Evolutionary conservation across 2,329 filamentous ascomycete genomes (phyloP).

Genomic region (Seiridium unicorne): DNA sequence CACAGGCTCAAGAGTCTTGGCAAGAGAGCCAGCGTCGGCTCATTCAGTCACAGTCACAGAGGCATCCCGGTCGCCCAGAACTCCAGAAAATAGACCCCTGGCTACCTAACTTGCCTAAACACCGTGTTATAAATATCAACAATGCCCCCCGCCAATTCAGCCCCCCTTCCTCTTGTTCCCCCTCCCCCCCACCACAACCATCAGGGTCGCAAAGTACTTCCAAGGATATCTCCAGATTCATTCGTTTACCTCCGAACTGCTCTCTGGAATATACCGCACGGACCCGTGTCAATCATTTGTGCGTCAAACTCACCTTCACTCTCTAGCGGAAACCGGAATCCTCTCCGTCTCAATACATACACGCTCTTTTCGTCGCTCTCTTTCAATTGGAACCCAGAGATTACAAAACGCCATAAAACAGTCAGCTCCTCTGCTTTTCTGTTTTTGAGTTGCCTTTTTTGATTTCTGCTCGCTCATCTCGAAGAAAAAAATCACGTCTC

Average conservation of each 20-base stretch:
- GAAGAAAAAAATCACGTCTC: conserved; percentile 22
- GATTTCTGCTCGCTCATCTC: conserved; percentile 24
- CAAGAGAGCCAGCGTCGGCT: background rate
- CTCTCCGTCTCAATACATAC: conserved; percentile 16
- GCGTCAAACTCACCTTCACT: conserved; percentile 32
- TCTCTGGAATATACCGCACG: conserved; percentile 42
- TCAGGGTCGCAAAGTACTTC: conserved; percentile 58
- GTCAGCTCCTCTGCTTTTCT: conserved; percentile 10
- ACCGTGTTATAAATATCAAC: conserved; percentile 31
- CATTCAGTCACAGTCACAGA: background rate
- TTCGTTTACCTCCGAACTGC: conserved; percentile 38
- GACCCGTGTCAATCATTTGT: conserved; percentile 48
- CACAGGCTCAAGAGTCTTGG: background rate
- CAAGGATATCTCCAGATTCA: conserved; percentile 50
- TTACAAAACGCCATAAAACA: conserved; percentile 11
- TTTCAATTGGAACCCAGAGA: conserved; percentile 26
- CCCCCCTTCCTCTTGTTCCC: conserved; percentile 43
- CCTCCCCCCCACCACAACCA: conserved; percentile 55
- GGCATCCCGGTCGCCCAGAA: background rate
- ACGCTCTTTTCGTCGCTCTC: conserved; percentile 57
- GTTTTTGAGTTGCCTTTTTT: conserved; percentile 31
- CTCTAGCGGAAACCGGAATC: conserved; percentile 4
- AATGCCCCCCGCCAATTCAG: conserved; percentile 30
- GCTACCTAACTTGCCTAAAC: background rate
- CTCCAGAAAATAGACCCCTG: background rate